Evolutionary conservation across 352 stramenopile species (phyloP).

Genomic region (Stramenopiles sp.): DNA sequence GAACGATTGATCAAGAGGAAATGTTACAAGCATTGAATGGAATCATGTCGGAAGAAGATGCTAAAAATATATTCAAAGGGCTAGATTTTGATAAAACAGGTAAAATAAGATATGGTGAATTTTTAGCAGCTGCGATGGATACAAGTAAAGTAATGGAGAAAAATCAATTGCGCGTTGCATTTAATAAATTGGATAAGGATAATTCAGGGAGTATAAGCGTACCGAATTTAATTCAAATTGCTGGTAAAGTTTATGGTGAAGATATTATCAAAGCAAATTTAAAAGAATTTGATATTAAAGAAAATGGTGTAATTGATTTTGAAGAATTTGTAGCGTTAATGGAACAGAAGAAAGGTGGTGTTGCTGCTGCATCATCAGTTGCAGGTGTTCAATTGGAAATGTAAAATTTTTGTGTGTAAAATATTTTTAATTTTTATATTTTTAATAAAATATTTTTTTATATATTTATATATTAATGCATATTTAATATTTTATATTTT

Average conservation of each 20-base stretch:
- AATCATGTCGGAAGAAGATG: not conserved
- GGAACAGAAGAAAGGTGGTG: too few relatives aligned
- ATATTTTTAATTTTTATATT: too few relatives aligned
- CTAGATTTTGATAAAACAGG: not conserved
- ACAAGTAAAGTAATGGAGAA: not conserved
- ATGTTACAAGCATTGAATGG: not conserved
- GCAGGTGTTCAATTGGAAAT: too few relatives aligned
- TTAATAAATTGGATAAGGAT: not conserved
- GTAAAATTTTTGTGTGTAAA: too few relatives aligned
- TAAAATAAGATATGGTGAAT: not conserved
- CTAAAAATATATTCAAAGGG: not conserved
- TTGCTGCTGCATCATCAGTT: too few relatives aligned
- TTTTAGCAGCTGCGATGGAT: not conserved
- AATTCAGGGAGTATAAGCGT: not conserved
- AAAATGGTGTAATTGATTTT: slow-evolving; percentile 4
- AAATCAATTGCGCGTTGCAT: not conserved
- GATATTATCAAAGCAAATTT: not conserved
- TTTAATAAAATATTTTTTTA: too few relatives aligned
- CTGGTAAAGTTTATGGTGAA: not conserved
- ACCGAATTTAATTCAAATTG: not conserved
- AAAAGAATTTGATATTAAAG: not conserved
- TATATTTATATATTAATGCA: too few relatives aligned
- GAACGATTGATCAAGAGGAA: not conserved
- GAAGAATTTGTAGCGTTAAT: not conserved
- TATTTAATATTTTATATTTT: too few relatives aligned